phyloP scores from a whole-genome alignment of 306 rosid genomes.

The Malus sieversii region DNA sequence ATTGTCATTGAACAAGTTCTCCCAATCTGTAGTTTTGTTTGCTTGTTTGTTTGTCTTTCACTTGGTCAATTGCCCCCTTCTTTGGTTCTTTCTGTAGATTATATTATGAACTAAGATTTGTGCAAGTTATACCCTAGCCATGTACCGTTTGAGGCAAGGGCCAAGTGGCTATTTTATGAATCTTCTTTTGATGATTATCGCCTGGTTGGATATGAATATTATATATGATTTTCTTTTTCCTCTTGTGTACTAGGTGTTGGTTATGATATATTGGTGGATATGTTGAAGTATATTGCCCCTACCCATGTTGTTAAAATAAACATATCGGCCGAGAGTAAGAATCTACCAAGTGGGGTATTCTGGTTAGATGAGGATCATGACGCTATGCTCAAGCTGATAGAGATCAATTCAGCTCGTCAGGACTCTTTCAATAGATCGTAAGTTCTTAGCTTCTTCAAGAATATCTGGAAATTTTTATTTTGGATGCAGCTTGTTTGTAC shows the following conservation, averaged over 20 bases:
- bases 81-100: background rate
- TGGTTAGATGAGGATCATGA: constrained; percentile 49
- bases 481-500: background rate
- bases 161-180: background rate
- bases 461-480: background rate
- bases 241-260: constrained; percentile 61
- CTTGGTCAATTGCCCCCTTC: background rate
- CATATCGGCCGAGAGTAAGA: constrained; percentile 56
- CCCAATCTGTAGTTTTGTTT: background rate
- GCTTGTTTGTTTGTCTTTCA: background rate
- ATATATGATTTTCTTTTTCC: constrained; percentile 7
- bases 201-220: background rate
- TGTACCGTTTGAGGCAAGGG: background rate
- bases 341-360: constrained; percentile 76
- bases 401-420: constrained; percentile 63
- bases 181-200: constrained; percentile 4
- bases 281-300: constrained; percentile 67
- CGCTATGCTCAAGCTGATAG: constrained; percentile 45
- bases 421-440: constrained; percentile 74
- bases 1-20: constrained; percentile 4
- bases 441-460: constrained; percentile 21
- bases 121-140: background rate
- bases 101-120: background rate
- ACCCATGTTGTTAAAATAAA: constrained; percentile 74
- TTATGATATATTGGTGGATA: constrained; percentile 63